phyloP scores from a whole-genome alignment of 2,329 filamentous ascomycete species.

The Curvularia sp. region DNA sequence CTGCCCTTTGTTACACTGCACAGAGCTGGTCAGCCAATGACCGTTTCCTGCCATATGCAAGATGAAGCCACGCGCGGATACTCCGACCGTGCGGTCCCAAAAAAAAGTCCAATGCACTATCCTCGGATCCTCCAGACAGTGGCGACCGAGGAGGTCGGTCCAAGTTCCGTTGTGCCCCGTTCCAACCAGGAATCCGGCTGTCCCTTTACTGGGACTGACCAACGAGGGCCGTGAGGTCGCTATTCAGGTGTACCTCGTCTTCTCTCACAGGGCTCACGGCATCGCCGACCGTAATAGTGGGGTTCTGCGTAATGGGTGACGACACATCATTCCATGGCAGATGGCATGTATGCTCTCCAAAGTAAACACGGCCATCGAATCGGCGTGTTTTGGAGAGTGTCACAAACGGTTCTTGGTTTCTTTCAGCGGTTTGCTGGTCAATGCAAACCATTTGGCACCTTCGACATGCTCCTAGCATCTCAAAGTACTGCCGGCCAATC shows the following conservation, averaged over 20 bases:
- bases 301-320: slow-evolving; percentile 40
- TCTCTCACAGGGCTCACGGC: slow-evolving; percentile 41
- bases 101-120: slow-evolving; percentile 24
- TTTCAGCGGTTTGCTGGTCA: slow-evolving; percentile 80
- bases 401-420: slow-evolving; percentile 83
- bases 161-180: slow-evolving; percentile 28
- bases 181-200: slow-evolving; percentile 12
- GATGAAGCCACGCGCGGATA: slow-evolving; percentile 41
- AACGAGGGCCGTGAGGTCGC: slow-evolving; percentile 34
- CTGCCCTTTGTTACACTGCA: slow-evolving; percentile 29
- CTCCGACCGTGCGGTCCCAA: slow-evolving; percentile 24
- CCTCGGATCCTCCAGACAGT: slow-evolving; percentile 7
- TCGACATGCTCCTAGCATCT: slow-evolving; percentile 82
- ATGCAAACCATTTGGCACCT: slow-evolving; percentile 97
- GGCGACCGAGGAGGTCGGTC: slow-evolving; percentile 9
- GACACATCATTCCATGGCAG: slow-evolving; percentile 35
- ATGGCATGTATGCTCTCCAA: slow-evolving; percentile 76
- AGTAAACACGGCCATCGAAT: slow-evolving; percentile 83
- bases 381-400: slow-evolving; percentile 87
- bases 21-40: slow-evolving; percentile 34
- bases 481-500: slow-evolving; percentile 70
- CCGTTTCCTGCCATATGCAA: slow-evolving; percentile 24
- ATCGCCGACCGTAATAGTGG: slow-evolving; percentile 51
- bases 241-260: slow-evolving; percentile 37
- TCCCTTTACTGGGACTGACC: slow-evolving; percentile 26